These are phyloP conservation scores for Magnaporthales sp. DNA, from an alignment of 2,329 filamentous ascomycete species.

Conservation along the genomic window DNA sequence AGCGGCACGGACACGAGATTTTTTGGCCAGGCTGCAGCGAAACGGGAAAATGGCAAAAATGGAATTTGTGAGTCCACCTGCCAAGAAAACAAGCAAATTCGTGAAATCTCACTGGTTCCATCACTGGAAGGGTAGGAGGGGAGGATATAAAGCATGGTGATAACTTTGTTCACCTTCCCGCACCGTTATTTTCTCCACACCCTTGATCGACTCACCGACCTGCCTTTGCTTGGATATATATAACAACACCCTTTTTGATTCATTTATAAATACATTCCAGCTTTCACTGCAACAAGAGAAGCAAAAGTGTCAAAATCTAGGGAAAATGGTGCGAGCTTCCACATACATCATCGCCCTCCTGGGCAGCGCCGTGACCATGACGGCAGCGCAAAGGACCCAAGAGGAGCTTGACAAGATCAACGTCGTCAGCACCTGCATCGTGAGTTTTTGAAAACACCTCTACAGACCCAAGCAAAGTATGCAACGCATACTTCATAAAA, in stretches of 20 bases:
- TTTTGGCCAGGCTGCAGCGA: neutral
- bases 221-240: too few relatives aligned
- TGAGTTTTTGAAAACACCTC: neutral
- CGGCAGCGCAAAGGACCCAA: neutral
- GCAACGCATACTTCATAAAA: too few relatives aligned
- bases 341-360: neutral
- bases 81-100: neutral
- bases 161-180: neutral
- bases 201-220: too few relatives aligned
- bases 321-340: neutral
- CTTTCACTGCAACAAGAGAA: neutral
- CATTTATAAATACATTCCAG: neutral
- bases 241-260: too few relatives aligned
- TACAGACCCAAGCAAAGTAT: too few relatives aligned
- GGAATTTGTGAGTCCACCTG: neutral
- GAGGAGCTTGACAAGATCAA: neutral
- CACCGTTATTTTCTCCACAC: neutral
- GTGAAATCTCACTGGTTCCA: neutral
- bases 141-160: neutral
- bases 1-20: neutral
- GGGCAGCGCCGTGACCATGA: neutral
- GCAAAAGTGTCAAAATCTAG: neutral
- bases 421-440: neutral
- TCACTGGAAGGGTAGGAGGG: neutral
- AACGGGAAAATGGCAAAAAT: neutral